Base-by-base conservation (phyloP, 352 stramenopile genomes). In the Globisporangium splendens region DNA sequence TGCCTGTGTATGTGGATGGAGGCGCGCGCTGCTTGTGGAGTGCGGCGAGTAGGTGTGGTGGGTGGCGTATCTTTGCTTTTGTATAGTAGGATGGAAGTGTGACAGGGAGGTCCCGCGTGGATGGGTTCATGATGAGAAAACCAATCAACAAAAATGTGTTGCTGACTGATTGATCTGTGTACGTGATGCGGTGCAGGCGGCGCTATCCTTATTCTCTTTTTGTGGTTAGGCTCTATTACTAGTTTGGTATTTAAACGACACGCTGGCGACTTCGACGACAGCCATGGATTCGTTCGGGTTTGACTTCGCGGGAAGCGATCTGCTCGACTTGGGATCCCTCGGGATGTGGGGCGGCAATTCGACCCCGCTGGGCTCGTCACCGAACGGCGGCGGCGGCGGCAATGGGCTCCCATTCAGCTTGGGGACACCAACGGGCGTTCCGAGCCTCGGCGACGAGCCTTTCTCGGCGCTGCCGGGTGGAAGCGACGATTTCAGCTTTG, bases 201-300 rank as follows among this genome's bases (percentile, higher is more conserved):
- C 28, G 28, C 28, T 35, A 35, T 35, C 28, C 28, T 35, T 35
- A 35, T 35, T 35, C 28, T 35, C 28, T 35, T 44, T 18, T 44
- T 44, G 12, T 44, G 39, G 39, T 44, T 44, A 44, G 39, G 12
- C 39, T 44, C 39, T 11, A 8, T 35, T 44, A 44, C 39, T 44
- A 44, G 39, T 44, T 44, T 44, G 39, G 39, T 44, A 44, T 44
- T 44, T 44, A 44, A 44, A 44, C 12, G 5, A 44, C 39, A 44
- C 46, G 7, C 46, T 51, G 21, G 8, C 43, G 28, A 61, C 50
- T 8, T 21, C 47, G 49, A 46, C 41, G 39, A 8, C 51, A 20
- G 21, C 50, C 10, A 93, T 93, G 84, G 84, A 93, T 68, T 93
- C 84, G 38, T 91, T 93, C 61, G 81, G 84, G 48, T 93, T 93